Evolutionary conservation across 768 basidiomycete species (phyloP), one percentile per base, ranked within the genome.

Genomic region (Leccinum aurantiacum): DNA sequence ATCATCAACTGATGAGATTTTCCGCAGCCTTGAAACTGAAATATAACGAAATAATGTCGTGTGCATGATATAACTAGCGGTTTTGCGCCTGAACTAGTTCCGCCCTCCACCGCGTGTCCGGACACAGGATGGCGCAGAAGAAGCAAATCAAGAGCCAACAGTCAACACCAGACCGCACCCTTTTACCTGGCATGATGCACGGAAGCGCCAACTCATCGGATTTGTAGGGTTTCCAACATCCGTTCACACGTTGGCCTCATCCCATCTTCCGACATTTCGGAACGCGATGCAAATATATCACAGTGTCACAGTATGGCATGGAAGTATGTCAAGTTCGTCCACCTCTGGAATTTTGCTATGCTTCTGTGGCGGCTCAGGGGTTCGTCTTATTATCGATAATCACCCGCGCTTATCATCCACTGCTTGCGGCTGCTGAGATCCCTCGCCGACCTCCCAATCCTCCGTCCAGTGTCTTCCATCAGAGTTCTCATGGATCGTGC

Each of bases 341-440:
- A 62, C 53, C 66, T 70, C 68, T 62, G 57, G 59, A 59, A 68
- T 57, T 58, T 65, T 63, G 53, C 61, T 48, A 53, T 57, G 62
- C 61, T 72, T 71, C 71, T 72, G 63, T 72, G 63, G 67, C 67
- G 61, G 55, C 63, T 61, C 60, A 62, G 61, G 60, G 63, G 60
- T 31, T 51, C 37, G 63, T 56, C 49, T 62, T 63, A 60, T 47
- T 52, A 67, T 69, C 60, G 67, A 74, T 68, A 62, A 66, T 69
- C 57, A 47, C 25, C 58, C 59, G 59, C 60, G 61, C 65, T 60
- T 69, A 69, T 67, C 71, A 59, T 46, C 56, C 31, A 22, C 54
- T 29, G 35, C 57, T 38, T 56, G 60, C 29, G 10, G 53, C 56
- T 35, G 31, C 55, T 53, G 41, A 41, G 53, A 59, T 57, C 46